phyloP scores from a whole-genome alignment of 1,139 yeast genomes.

The Sugiyamaella grinbergsii region DNA sequence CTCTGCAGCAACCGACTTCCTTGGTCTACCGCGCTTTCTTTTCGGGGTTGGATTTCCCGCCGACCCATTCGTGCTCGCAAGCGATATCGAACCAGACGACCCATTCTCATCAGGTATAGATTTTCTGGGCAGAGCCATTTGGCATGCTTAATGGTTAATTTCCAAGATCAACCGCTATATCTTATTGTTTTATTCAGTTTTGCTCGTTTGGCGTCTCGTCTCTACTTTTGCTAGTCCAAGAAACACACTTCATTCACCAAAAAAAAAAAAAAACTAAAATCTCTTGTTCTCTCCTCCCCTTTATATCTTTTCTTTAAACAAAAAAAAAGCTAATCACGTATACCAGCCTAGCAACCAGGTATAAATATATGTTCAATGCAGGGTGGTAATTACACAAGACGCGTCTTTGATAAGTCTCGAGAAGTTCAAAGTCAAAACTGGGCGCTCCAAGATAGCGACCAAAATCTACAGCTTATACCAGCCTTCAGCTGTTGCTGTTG shows the following conservation, averaged over 20 bases:
- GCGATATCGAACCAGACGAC: constrained; percentile 1
- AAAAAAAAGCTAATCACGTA: neutral
- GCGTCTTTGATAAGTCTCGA: constrained; percentile 13
- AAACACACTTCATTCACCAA: neutral
- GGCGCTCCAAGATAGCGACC: constrained; percentile 4
- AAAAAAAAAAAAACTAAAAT: neutral
- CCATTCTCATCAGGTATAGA: constrained; percentile 12
- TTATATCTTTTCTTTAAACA: neutral
- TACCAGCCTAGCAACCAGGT: neutral
- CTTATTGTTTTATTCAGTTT: neutral
- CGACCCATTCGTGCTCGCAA: neutral
- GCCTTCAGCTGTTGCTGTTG: neutral
- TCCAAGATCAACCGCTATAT: neutral
- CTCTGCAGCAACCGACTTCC: constrained; percentile 18
- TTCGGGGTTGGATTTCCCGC: neutral
- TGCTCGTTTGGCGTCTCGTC: too few species aligned
- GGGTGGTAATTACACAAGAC: constrained; percentile 15
- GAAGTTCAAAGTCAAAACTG: constrained; percentile 2
- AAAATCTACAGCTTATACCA: neutral
- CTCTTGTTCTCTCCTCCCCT: neutral
- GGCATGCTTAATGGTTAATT: neutral
- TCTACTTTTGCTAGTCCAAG: too few species aligned
- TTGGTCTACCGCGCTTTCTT: constrained; percentile 9
- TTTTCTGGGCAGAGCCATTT: constrained; percentile 18
- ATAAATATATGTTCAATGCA: constrained; percentile 7